Base-by-base conservation (phyloP, 306 rosid species). In the Cucurbita maxima region DNA sequence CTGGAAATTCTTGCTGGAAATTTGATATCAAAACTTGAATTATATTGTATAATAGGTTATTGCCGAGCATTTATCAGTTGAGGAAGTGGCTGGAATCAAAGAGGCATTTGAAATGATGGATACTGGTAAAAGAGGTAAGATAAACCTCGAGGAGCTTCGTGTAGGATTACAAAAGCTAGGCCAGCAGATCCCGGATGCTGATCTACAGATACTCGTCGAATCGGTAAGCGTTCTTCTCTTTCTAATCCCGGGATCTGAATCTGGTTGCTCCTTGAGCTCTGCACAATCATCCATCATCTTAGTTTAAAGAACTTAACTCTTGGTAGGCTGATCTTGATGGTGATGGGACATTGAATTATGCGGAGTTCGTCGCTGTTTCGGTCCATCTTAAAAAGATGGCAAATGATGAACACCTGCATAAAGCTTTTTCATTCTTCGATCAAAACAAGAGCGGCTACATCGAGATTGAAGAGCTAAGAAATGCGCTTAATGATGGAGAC, bases 381-480 rank as follows among this genome's bases (percentile, higher is more conserved):
- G 88, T 92, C 74, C 89, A 92, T 76, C 81, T 92, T 43, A 86
- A 77, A 77, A 92, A 82, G 81, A 88, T 90, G 88, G 94, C 82
- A 71, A 84, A 92, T 47, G 98, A 92, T 22, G 90, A 90, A 75
- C 98, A 92, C 82, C 85, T 92, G 11, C 95, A 77, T 73, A 88
- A 86, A 82, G 98, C 98, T n/a, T 92, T 92, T 74, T 79, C 84
- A 43, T 88, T 81, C 86, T 90, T 92, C 7, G 96, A 92, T 79
- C 79, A 75, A 74, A 88, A 90, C 78, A 75, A 79, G 70, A 90
- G 82, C 63, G 91, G 87, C 51, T 87, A 64, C 79, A 90, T 90
- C 81, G 98, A 92, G 81, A 80, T 87, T 75, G 98, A 90, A 50
- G 98, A 92, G 81, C 81, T 92, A 36, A 83, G 88, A 20, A 73